These are phyloP conservation scores for Acanthamoeba castellanii DNA, from an alignment of 208 protist genomes.

Conservation along the genomic window DNA sequence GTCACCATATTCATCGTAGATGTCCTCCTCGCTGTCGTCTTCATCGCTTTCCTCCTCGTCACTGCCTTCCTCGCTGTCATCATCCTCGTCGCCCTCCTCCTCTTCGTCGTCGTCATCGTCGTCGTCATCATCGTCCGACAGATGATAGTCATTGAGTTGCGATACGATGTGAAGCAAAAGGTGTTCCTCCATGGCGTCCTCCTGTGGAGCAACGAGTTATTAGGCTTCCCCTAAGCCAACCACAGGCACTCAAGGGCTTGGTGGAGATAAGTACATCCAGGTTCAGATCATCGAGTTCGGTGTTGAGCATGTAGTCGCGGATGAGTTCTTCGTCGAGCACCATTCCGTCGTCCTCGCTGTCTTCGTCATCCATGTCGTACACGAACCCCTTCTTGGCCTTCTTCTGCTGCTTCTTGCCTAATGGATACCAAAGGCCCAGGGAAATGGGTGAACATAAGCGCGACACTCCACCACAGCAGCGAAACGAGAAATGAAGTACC, in stretches of 20 bases:
- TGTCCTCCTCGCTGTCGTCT: not conserved
- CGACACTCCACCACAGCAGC: not conserved
- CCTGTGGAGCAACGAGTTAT: not conserved
- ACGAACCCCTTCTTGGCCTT: slow-evolving; percentile 1
- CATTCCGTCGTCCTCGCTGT: slow-evolving; percentile 10
- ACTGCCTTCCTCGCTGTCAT: not conserved
- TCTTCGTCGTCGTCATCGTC: slow-evolving; percentile 5
- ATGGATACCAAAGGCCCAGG: not conserved
- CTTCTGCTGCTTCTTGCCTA: not conserved
- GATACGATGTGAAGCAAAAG: slow-evolving; percentile 38
- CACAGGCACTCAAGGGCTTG: not conserved
- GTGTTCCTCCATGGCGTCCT: slow-evolving; percentile 20
- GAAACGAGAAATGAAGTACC: not conserved
- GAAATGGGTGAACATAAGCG: no score
- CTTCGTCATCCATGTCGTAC: not conserved
- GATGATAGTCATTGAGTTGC: slow-evolving; percentile 37
- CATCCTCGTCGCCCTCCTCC: not conserved
- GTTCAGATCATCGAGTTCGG: slow-evolving; percentile 2
- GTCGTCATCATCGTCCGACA: not conserved
- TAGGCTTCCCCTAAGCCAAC: not conserved
- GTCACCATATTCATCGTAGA: not conserved
- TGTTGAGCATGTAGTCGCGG: slow-evolving; percentile 35
- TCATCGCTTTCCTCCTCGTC: not conserved
- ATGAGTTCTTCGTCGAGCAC: slow-evolving; percentile 28
- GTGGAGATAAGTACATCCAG: not conserved